These are phyloP conservation scores for Globisporangium nunn DNA, from an alignment of 352 stramenopile genomes.

Conservation along the genomic window DNA sequence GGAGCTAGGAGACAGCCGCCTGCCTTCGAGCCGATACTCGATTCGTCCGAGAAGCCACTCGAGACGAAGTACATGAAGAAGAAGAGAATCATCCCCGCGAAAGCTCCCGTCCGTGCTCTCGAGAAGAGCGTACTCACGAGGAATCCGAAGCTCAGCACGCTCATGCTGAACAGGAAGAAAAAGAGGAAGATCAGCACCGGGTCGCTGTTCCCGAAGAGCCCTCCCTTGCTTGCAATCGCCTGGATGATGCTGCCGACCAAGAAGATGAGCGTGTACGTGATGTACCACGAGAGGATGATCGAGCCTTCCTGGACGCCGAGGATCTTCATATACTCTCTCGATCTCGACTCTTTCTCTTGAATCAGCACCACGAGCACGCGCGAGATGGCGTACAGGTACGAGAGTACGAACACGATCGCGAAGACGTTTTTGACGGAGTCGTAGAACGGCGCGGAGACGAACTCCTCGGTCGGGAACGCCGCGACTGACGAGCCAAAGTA, in stretches of 20 bases:
- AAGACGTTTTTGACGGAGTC: conserved; percentile 55
- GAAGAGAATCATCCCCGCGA: conserved; percentile 77
- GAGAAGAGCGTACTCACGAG: conserved; percentile 80
- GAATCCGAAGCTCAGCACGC: conserved; percentile 59
- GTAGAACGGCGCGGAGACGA: conserved; percentile 56
- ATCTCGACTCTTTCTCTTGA: conserved; percentile 66
- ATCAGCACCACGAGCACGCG: conserved; percentile 80
- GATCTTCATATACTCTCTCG: conserved; percentile 68
- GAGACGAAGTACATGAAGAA: conserved; percentile 88
- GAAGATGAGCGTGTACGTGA: conserved; percentile 86
- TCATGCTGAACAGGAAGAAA: conserved; percentile 67
- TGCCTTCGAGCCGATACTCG: conserved; percentile 38
- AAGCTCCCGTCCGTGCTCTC: conserved; percentile 55
- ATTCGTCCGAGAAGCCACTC: conserved; percentile 30
- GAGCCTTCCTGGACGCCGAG: conserved; percentile 44
- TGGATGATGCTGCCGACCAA: conserved; percentile 54
- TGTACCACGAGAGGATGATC: conserved; percentile 65
- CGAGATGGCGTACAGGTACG: conserved; percentile 60
- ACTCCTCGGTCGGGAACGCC: conserved; percentile 41
- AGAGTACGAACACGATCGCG: conserved; percentile 83
- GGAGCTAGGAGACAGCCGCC: conserved; percentile 50
- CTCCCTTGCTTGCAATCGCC: conserved; percentile 33
- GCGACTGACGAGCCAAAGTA: conserved; percentile 29
- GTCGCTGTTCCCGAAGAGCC: conserved; percentile 46
- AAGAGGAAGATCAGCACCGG: conserved; percentile 51